Evolutionary conservation across 2,329 filamentous ascomycete genomes (phyloP).

Genomic region (Arthrobotrys conoides): DNA sequence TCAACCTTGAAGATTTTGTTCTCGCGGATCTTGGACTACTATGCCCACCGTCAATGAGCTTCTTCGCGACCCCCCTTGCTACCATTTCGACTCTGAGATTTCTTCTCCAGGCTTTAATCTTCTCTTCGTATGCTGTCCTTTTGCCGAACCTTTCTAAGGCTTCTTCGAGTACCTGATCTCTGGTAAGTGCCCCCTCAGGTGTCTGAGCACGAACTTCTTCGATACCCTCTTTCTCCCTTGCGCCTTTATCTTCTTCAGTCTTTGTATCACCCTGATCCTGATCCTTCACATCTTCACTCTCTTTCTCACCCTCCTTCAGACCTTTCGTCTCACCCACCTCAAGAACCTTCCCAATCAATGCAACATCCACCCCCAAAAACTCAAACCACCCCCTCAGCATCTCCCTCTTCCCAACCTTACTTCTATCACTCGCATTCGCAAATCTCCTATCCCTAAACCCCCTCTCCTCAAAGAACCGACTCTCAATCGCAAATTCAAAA

Average conservation of each 20-base stretch:
- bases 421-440: conserved; percentile 62
- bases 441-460: conserved; percentile 63
- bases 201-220: neutral
- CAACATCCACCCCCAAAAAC: conserved; percentile 49
- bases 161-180: conserved; percentile 71
- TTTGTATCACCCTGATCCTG: too few species aligned
- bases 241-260: conserved; percentile 1
- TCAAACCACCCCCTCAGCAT: conserved; percentile 64
- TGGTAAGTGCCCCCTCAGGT: conserved; percentile 62
- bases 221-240: neutral
- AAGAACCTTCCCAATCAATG: conserved; percentile 19
- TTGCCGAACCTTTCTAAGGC: conserved; percentile 72
- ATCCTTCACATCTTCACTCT: too few species aligned
- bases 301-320: conserved; percentile 15
- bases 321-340: too few species aligned
- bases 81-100: conserved; percentile 69
- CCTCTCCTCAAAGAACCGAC: conserved; percentile 73
- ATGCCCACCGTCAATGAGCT: conserved; percentile 63
- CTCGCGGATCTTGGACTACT: conserved; percentile 65
- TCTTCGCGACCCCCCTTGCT: conserved; percentile 69
- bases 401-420: conserved; percentile 64
- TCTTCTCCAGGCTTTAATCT: conserved; percentile 68
- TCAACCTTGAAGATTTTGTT: conserved; percentile 68
- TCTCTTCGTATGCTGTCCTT: conserved; percentile 68
- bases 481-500: conserved; percentile 75